Base-by-base conservation (phyloP, 352 stramenopile species). In the Globisporangium mamillatum region DNA sequence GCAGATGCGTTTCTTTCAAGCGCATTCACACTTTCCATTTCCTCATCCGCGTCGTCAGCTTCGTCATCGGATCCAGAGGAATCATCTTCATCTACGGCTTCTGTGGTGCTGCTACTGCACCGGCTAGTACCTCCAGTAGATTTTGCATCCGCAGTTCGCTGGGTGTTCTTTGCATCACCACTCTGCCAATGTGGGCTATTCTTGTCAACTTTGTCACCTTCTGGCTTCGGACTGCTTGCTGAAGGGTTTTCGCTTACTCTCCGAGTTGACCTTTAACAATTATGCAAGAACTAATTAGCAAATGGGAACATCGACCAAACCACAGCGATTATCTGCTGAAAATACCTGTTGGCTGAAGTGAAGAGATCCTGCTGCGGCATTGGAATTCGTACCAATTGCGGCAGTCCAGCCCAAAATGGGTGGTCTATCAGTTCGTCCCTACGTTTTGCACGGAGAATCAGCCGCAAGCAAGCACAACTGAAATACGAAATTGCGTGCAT, bases 281-380 rank as follows among this genome's bases (percentile, higher is more conserved):
- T 8, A 4, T 44, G 41, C 46, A 46, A 29, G 9, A 57, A 16
- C 29, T 32, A 7, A 24, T 54, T 14, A 53, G 50, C 32, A 25
- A 58, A 25, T 48, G 9, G 44, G 7, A 27, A 36, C 3, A 44
- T 16, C 2, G 27, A 2, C 18, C 25, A 59, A 4, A 18, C 10
- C 16, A n/a, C 0, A n/a, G 16, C 44, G 16, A 50, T 16, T 34
- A 16, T 16, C 8, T 20, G 18, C 18, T 58, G 24, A 29, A 9
- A 38, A 16, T 48, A 71, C 66, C 59, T 67, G 16, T 58, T 67
- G 3, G 50, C 61, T 34, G 53, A 48, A 52, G 84, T 74, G 69
- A 94, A 95, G 29, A 89, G 60, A 24, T 84, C 70, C 79, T 95
- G 88, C 41, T 60, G 4, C 34, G 88, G 88, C 68, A 95, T 87